A percentile compares a stretch with the other conserved stretches of the same genome.
Conservation (phyloP, 129 eudicot genomes). For the Heracleum sosnowskyi region DNA sequence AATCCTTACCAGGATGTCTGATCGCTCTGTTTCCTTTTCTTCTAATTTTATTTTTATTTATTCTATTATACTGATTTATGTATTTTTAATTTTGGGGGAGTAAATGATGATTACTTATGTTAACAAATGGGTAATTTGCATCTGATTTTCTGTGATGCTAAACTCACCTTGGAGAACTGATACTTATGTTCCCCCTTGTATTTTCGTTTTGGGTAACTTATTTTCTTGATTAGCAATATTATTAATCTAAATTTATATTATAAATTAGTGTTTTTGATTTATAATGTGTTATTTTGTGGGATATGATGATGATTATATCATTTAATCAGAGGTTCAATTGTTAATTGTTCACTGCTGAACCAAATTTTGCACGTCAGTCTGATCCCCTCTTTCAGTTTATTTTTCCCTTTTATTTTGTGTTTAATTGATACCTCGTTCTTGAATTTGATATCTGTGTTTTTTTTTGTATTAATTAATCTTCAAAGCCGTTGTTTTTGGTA, state of each 20-base stretch:
- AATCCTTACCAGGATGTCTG: slow-evolving; percentile 56
- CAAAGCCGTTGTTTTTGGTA: too few relatives aligned
- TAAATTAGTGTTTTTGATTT: not conserved
- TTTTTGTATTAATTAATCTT: too few relatives aligned
- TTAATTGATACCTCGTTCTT: too few relatives aligned
- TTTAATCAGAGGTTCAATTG: not conserved
- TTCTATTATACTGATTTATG: not conserved
- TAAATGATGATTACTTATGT: not conserved
- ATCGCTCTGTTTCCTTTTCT: slow-evolving; percentile 18
- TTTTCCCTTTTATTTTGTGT: too few relatives aligned
- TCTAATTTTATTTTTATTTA: not conserved
- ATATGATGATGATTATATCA: not conserved
- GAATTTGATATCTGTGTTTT: too few relatives aligned
- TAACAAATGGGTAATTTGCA: slow-evolving; percentile 5
- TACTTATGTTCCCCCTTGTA: too few relatives aligned
- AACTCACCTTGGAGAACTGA: slow-evolving; percentile 12
- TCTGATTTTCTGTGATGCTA: not conserved
- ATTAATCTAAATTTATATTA: too few relatives aligned
- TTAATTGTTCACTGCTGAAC: not conserved
- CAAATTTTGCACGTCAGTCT: not conserved
- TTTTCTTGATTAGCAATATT: too few relatives aligned
- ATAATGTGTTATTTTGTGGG: not conserved
- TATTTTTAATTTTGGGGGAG: not conserved
- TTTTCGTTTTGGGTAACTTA: too few relatives aligned
- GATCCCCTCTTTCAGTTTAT: not conserved